Evolutionary conservation across 2,329 filamentous ascomycete species (phyloP).

Genomic region (Ambrosiella xylebori): DNA sequence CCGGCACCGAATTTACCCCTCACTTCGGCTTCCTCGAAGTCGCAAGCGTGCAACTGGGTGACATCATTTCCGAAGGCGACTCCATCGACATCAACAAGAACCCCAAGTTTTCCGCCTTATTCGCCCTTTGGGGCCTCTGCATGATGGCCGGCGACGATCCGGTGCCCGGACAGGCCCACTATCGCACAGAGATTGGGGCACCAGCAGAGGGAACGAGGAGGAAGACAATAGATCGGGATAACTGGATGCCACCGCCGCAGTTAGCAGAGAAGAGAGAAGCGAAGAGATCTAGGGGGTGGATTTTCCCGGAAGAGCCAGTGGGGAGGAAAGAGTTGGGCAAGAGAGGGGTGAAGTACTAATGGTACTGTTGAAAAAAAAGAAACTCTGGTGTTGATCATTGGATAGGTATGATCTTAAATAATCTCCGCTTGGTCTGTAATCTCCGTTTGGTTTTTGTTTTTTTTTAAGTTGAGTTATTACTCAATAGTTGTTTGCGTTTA

Average conservation of each 20-base stretch:
- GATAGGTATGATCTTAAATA: neutral
- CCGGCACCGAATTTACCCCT: conserved; percentile 52
- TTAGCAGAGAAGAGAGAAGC: conserved; percentile 59
- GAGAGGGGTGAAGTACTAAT: conserved; percentile 31
- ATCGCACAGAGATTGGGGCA: conserved; percentile 56
- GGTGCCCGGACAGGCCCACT: conserved; percentile 40
- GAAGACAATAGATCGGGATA: conserved; percentile 51
- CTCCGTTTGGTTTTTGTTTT: neutral
- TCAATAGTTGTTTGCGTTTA: neutral
- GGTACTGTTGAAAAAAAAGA: neutral
- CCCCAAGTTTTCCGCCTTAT: conserved; percentile 43
- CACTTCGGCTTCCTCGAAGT: conserved; percentile 85
- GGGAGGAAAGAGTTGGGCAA: conserved; percentile 55
- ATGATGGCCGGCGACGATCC: conserved; percentile 49
- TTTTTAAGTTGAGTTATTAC: neutral
- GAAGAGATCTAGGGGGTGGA: conserved; percentile 57
- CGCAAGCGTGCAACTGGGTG: conserved; percentile 36
- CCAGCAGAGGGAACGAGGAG: conserved; percentile 55
- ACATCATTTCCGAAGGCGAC: conserved; percentile 19
- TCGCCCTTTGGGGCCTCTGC: conserved; percentile 64
- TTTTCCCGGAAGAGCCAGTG: conserved; percentile 56
- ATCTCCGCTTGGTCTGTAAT: neutral
- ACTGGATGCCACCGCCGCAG: conserved; percentile 60
- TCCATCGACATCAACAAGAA: conserved; percentile 16
- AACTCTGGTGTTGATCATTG: neutral